Conservation (phyloP, 23 red algal genomes). For the Gracilaria gracilis region DNA sequence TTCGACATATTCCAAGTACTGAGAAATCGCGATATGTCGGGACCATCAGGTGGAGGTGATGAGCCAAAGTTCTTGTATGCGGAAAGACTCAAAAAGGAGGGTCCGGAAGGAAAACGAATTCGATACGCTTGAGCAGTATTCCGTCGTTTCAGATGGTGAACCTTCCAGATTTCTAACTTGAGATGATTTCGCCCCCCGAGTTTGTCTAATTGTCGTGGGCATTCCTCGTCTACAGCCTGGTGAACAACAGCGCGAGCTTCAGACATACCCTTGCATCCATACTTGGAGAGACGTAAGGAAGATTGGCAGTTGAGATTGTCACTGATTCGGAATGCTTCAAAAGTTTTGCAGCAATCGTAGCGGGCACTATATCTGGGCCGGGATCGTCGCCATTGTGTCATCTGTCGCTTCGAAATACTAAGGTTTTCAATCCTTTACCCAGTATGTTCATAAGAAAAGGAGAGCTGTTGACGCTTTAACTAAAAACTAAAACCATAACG, state of each 20-base stretch:
- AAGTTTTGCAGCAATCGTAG: background rate
- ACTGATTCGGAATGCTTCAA: background rate
- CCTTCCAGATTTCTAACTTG: background rate
- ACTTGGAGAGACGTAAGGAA: background rate
- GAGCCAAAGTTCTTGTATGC: conserved; percentile 51
- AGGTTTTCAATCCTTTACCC: no score
- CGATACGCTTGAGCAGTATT: background rate
- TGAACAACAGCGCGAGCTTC: no score
- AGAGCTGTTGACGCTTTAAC: no score
- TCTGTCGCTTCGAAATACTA: no score
- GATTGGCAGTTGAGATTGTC: background rate
- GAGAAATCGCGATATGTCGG: conserved; percentile 39
- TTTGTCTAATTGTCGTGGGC: no score
- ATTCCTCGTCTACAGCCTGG: no score
- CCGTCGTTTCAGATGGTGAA: background rate
- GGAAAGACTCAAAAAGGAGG: conserved; percentile 23
- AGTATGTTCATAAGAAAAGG: no score
- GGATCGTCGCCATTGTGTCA: no score
- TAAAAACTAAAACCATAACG: no score
- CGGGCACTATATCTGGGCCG: background rate
- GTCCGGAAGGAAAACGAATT: conserved; percentile 29
- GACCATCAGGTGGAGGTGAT: conserved; percentile 29
- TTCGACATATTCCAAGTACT: conserved; percentile 32
- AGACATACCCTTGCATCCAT: background rate
- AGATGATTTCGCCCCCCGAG: background rate